Base-by-base conservation (phyloP, 805 yeast genomes). In the Ogataea kodamae region DNA sequence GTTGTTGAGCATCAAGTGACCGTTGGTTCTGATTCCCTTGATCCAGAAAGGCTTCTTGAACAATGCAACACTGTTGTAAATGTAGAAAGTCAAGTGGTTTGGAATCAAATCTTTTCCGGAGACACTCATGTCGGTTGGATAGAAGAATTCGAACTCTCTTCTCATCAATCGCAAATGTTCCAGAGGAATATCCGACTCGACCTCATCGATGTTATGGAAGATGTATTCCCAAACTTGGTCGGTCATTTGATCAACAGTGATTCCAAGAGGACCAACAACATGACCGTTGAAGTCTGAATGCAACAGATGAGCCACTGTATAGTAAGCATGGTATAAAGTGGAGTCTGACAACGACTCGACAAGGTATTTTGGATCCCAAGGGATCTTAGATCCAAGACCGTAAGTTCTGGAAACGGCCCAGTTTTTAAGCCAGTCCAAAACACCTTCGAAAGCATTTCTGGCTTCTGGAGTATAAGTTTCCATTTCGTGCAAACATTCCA, bases 401-500 rank as follows among this genome's bases (percentile, higher is more conserved):
- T 86, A 92, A 37, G 95, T 81, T 71, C 98, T 84, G 39, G 95
- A 86, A 40, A 92, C 86, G 33, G 98, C 97, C 98, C 98, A 92
- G 70, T 88, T 89, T 67, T 82, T 85, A 55, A 92, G 76, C 98
- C 98, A 92, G 49, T 81, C 94, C 54, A 92, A 71, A 39, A 85
- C 95, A 61, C 88, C 89, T 64, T 88, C 96, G 52, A 92, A 90
- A 5, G 94, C 96, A 55, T 90, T 78, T 52, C 82, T 74, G 25
- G 94, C 85, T 67, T 89, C 97, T 30, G 79, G 69, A 33, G 81
- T 71, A 69, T 74, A 90, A 8, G 89, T 74, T 59, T 83, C 75
- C 90, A 92, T 79, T 40, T 63, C 58, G 28, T 70, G 71, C 42
- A 92, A 72, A 59, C 95, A 82, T 51, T 82, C 92, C 44, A 78